Evolutionary conservation across 2,329 filamentous ascomycete species (phyloP).

Genomic region (Arthrobotrys megalospora): DNA sequence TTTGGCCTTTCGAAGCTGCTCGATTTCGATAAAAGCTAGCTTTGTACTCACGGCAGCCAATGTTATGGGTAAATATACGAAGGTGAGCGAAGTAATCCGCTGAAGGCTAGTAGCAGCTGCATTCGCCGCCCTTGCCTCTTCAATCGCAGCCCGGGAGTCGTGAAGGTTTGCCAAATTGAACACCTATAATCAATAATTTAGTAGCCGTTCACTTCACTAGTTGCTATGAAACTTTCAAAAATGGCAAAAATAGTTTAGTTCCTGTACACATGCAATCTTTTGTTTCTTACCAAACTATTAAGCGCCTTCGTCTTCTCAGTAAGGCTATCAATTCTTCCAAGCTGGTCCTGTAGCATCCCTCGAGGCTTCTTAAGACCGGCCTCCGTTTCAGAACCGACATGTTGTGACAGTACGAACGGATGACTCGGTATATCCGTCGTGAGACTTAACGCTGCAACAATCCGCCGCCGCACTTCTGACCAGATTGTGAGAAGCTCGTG

Average conservation of each 20-base stretch:
- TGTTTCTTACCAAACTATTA: conserved; percentile 32
- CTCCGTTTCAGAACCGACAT: neutral
- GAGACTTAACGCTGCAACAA: neutral
- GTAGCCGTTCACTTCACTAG: neutral
- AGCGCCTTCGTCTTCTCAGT: conserved; percentile 11
- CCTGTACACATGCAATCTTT: too few relatives aligned
- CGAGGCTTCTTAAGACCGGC: neutral
- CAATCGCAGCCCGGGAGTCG: conserved; percentile 4
- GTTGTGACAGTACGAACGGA: neutral
- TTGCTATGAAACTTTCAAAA: too few relatives aligned
- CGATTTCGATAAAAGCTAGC: too few relatives aligned
- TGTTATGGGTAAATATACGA: conserved; percentile 21
- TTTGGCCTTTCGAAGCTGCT: too few relatives aligned
- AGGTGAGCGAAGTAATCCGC: conserved; percentile 7
- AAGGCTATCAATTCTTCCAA: neutral
- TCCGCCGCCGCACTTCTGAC: neutral
- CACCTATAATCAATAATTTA: neutral
- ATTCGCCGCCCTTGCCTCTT: conserved; percentile 27
- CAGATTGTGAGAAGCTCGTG: conserved; percentile 14
- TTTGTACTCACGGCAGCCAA: conserved; percentile 30
- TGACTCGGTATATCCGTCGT: neutral
- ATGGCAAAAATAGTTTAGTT: too few relatives aligned
- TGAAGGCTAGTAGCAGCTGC: neutral
- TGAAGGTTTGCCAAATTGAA: conserved; percentile 28
- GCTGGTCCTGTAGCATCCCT: neutral